Evolutionary conservation across 192 early-diverging fungal species (phyloP).

Genomic region (Backusella westeae): DNA sequence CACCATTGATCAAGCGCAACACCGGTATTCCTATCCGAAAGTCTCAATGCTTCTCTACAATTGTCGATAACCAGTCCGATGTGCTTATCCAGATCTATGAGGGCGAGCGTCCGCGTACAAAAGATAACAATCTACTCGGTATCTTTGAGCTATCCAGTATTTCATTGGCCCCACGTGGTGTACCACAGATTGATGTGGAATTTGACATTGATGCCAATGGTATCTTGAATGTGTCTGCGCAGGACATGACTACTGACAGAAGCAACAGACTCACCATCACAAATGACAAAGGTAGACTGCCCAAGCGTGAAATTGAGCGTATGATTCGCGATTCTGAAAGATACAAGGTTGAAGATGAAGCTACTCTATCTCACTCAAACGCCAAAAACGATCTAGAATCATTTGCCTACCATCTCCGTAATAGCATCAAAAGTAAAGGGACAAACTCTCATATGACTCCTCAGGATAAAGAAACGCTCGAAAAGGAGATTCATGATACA

Average conservation of each 20-base stretch:
- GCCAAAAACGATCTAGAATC: conserved; percentile 95
- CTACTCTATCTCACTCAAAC: conserved; percentile 78
- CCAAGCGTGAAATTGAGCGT: conserved; percentile 93
- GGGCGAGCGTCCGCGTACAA: conserved; percentile 93
- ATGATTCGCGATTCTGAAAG: conserved; percentile 94
- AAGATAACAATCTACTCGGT: conserved; percentile 97
- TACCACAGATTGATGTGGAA: conserved; percentile 96
- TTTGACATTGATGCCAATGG: conserved; percentile 95
- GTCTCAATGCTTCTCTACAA: conserved; percentile 96
- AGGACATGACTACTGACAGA: conserved; percentile 97
- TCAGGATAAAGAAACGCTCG: conserved; percentile 87
- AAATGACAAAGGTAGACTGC: conserved; percentile 95
- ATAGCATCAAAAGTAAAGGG: conserved; percentile 59
- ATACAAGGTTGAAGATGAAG: conserved; percentile 96
- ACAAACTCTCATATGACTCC: conserved; percentile 49
- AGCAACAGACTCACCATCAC: conserved; percentile 92
- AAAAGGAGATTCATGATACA: conserved; percentile 70
- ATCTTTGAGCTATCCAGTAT: conserved; percentile 95
- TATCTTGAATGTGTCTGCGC: conserved; percentile 88
- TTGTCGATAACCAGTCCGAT: conserved; percentile 92
- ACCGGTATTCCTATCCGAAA: conserved; percentile 93
- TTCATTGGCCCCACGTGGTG: conserved; percentile 90
- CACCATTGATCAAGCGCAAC: conserved; percentile 91
- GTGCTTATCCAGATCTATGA: conserved; percentile 97
- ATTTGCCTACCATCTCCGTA: conserved; percentile 94